A percentile compares a stretch with the other conserved stretches of the same genome.
phyloP scores from a whole-genome alignment of 1,284 basidiomycete genomes.

The Tremellales sp. region DNA sequence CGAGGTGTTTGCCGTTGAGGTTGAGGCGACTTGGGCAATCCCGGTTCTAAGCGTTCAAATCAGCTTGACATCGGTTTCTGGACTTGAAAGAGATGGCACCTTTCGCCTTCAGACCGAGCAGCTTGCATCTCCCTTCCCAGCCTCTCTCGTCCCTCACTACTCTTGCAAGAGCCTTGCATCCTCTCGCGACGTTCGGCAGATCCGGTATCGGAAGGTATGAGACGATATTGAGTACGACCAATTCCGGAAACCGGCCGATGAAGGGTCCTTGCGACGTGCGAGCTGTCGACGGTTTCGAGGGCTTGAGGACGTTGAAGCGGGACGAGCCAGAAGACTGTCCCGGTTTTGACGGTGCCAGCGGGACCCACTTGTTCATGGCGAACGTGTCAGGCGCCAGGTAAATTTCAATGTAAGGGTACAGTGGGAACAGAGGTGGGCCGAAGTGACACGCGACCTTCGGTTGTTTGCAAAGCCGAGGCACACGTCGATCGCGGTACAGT shows the following conservation, averaged over 20 bases:
- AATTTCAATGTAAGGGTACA: not conserved
- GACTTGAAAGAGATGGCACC: too few species aligned
- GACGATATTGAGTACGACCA: constrained; percentile 69
- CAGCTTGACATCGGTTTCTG: not conserved
- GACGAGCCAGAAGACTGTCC: constrained; percentile 54
- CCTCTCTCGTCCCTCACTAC: constrained; percentile 66
- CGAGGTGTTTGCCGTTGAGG: not conserved
- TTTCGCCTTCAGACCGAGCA: constrained; percentile 52
- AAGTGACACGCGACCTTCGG: not conserved
- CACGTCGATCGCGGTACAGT: too few species aligned
- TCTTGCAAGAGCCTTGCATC: constrained; percentile 60
- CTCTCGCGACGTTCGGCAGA: constrained; percentile 66
- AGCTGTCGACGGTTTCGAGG: constrained; percentile 52
- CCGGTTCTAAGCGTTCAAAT: constrained; percentile 10
- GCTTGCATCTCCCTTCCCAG: constrained; percentile 68
- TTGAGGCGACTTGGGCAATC: not conserved
- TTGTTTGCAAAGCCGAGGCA: too few species aligned
- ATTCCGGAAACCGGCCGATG: constrained; percentile 72
- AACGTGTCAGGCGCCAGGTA: not conserved
- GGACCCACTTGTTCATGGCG: constrained; percentile 41
- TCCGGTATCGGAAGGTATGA: constrained; percentile 70
- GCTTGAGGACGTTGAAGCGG: constrained; percentile 50
- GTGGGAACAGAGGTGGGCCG: not conserved
- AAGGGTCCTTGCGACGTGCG: constrained; percentile 45
- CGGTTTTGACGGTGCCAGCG: constrained; percentile 37